Evolutionary conservation across 805 yeast species (phyloP), one percentile per base, ranked within the genome.

Genomic region (Komagataella kurtzmanii): DNA sequence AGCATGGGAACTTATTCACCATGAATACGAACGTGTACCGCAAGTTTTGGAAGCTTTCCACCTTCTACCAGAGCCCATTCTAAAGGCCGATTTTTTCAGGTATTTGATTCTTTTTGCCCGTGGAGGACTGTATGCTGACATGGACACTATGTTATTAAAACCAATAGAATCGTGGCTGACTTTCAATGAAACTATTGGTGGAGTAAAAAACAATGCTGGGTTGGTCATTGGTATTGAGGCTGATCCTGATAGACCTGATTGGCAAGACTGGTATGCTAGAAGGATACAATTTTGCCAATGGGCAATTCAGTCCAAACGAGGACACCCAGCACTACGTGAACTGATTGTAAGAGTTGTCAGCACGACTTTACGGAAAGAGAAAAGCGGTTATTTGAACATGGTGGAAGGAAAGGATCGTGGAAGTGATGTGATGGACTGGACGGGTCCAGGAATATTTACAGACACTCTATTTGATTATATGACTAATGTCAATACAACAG

Each of bases 401-500:
- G 68, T 78, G 0, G 67, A 73, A 48, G 83, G 86, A 5, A 77
- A 79, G 57, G 83, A 83, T 55, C 67, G 72, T 7, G 95, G 95
- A 5, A 81, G 81, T 18, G 89, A 84, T 61, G 77, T 88, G 51
- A 87, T 88, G 95, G 77, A 84, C 60, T 88, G 96, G 96, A 88
- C 98, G 0, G 99, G 99, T 0, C 96, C 98, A 0, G 98, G 95
- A 1, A 79, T 88, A 19, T 93, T 90, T 80, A 91, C 99, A 0
- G 98, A 93, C 63, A 68, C 78, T 7, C 73, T 93, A 19, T 88
- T 93, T 65, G 80, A 76, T 48, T 89, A 91, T 65, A 72, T 91
- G 57, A 85, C 85, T 65, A 83, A 81, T 59, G 79, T 79, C 52
- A 62, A 73, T 21, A 55, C 62, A 19, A 54, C 61, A 49, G 70